Evolutionary conservation across 371 early-diverging fungal genomes (phyloP), one percentile per base, ranked within the genome.

Genomic region (Mortierella polycephala): DNA sequence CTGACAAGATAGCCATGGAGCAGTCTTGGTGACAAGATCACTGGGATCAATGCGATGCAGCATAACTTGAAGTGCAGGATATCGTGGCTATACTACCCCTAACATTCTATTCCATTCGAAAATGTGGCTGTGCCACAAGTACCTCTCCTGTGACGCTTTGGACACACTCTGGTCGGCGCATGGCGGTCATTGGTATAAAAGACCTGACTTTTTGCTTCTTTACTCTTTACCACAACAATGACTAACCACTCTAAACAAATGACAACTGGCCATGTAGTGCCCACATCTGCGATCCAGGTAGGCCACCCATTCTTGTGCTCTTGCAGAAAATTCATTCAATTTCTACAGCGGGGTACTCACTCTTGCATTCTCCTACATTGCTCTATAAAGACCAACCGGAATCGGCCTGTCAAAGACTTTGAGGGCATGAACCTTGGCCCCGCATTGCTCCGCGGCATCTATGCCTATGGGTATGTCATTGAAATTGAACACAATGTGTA

Each of bases 1-100:
- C 92, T 64, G 89, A 96, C 59, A 96, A 95, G 63, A 90, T 88
- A 85, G 92, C 91, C 74, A 95, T 90, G 61, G 94, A 92, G 94
- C 95, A 91, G 79, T 4, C 30, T 4, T 30, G 30, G 30, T 4
- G 30, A 30, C 4, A 30, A 4, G 30, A 30, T 30, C 30, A 30
- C 30, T 30, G 30, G 30, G 2, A 30, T 30, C 30, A 30, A 30
- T 30, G 30, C 30, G 30, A 30, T 4, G 30, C 30, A 30, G 30
- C 30, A 30, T 4, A 30, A 4, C 30, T 4, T 30, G 30, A 2
- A 30, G 30, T 1, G 4, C 30, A 30, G 4, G 30, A 30, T 4
- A 30, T 4, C 30, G 4, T 30, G 30, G 4, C 4, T 30, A 30
- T 30, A 4, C 30, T 30, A 30, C 4, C 30, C 30, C 30, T n/a